phyloP scores from a whole-genome alignment of 768 basidiomycete genomes.

The Boletus rubroflammeus region DNA sequence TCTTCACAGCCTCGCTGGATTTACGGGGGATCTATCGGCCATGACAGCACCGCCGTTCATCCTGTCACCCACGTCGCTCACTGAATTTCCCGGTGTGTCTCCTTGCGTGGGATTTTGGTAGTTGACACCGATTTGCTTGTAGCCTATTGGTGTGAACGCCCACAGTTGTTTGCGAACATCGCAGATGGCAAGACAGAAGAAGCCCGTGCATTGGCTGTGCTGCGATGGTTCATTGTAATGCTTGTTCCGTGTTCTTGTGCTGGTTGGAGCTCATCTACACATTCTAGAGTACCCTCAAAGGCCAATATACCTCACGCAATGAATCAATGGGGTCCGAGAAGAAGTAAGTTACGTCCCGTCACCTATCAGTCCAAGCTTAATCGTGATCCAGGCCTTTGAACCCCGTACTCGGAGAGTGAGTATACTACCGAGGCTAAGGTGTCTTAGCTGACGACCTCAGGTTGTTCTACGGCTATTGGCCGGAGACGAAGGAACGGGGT shows the following conservation, averaged over 20 bases:
- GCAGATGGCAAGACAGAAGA: conserved; percentile 71
- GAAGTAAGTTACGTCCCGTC: conserved; percentile 54
- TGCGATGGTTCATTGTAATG: conserved; percentile 89
- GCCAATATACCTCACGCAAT: conserved; percentile 92
- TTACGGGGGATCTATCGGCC: conserved; percentile 84
- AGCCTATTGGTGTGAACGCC: conserved; percentile 98
- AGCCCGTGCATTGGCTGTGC: conserved; percentile 72
- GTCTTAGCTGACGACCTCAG: conserved; percentile 33
- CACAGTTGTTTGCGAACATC: conserved; percentile 84
- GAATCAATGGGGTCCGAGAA: conserved; percentile 97
- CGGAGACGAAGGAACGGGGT: conserved; percentile 57
- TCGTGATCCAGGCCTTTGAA: conserved; percentile 72
- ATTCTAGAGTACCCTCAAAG: conserved; percentile 81
- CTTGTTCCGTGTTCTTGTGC: background rate
- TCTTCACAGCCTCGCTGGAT: conserved; percentile 64
- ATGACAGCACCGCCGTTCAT: conserved; percentile 90
- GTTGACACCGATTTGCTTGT: conserved; percentile 5
- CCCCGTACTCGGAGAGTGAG: conserved; percentile 89
- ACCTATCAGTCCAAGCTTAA: conserved; percentile 8
- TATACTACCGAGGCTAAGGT: conserved; percentile 10
- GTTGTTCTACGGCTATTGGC: conserved; percentile 89
- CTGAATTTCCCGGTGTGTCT: conserved; percentile 80
- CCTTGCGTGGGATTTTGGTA: background rate
- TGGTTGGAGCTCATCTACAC: conserved; percentile 2
- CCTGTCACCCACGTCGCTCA: conserved; percentile 84